phyloP scores from a whole-genome alignment of 2,329 filamentous ascomycete species.

The Byssochlamys sp. region DNA sequence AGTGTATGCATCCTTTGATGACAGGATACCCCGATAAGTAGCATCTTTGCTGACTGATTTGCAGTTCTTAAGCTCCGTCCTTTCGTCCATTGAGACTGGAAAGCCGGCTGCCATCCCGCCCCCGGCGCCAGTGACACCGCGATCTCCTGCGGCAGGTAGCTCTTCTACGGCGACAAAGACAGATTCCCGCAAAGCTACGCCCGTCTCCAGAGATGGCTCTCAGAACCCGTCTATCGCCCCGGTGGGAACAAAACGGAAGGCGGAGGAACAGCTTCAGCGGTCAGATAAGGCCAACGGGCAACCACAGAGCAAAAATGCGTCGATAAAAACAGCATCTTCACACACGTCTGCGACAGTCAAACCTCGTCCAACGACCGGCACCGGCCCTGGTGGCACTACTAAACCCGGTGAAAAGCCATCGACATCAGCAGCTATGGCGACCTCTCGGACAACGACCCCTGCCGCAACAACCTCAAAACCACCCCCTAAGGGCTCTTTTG shows the following conservation, averaged over 20 bases:
- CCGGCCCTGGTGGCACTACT: conserved; percentile 3
- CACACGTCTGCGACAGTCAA: conserved; percentile 12
- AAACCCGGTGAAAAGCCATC: conserved; percentile 11
- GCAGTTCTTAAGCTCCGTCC: conserved; percentile 43
- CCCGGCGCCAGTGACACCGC: conserved; percentile 9
- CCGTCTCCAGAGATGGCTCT: conserved; percentile 1
- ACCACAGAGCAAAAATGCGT: conserved; percentile 9
- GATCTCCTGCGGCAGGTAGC: conserved; percentile 15
- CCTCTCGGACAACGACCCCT: conserved; percentile 10
- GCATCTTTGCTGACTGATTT: conserved; percentile 13
- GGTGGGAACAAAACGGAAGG: conserved; percentile 32
- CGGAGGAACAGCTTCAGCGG: conserved; percentile 30
- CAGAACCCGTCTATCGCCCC: conserved; percentile 10
- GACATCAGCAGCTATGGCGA: conserved; percentile 10
- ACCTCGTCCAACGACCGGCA: conserved; percentile 7
- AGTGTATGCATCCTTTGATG: conserved; percentile 23
- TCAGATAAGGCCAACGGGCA: conserved; percentile 17
- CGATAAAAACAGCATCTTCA: conserved; percentile 9
- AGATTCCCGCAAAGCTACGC: conserved; percentile 14
- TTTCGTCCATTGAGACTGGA: conserved; percentile 41
- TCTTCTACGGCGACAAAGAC: conserved; percentile 15
- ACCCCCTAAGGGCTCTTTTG: conserved; percentile 50
- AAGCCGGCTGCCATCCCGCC: conserved; percentile 22
- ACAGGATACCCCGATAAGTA: background rate
- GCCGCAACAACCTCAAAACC: conserved; percentile 26